Conservation (phyloP, 441 rosid species). For the Gossypium gossypioides region DNA sequence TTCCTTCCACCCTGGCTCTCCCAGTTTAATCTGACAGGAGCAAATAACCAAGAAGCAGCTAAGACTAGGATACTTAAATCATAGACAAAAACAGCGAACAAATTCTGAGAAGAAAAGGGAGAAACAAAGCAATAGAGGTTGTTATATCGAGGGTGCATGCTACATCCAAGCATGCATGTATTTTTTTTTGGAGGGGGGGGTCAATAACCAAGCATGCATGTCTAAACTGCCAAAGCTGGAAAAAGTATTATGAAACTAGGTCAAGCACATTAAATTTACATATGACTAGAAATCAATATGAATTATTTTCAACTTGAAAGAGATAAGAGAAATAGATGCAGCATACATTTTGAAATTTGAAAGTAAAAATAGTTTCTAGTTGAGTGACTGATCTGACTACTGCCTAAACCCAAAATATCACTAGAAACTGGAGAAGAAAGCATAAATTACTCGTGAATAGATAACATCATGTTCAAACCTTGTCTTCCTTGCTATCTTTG, state of each 20-base stretch:
- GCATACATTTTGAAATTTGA: not conserved
- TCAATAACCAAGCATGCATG: not conserved
- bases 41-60: not conserved
- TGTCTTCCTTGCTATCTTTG: constrained; percentile 52
- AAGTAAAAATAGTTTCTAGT: not conserved
- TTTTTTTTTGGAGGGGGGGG: too few relatives aligned
- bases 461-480: constrained; percentile 35
- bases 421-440: not conserved
- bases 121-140: not conserved
- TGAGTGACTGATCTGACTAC: not conserved
- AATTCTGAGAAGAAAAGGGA: not conserved
- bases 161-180: not conserved
- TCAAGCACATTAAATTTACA: not conserved
- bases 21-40: constrained; percentile 61
- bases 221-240: not conserved
- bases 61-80: not conserved
- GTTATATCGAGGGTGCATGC: not conserved
- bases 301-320: not conserved
- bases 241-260: not conserved
- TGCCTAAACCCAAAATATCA: not conserved
- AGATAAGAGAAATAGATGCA: not conserved
- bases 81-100: not conserved
- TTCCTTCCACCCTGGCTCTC: constrained; percentile 83
- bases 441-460: not conserved
- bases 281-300: not conserved